Evolutionary conservation across 1,284 basidiomycete genomes (phyloP).

Genomic region (Leucoagaricus sp.): DNA sequence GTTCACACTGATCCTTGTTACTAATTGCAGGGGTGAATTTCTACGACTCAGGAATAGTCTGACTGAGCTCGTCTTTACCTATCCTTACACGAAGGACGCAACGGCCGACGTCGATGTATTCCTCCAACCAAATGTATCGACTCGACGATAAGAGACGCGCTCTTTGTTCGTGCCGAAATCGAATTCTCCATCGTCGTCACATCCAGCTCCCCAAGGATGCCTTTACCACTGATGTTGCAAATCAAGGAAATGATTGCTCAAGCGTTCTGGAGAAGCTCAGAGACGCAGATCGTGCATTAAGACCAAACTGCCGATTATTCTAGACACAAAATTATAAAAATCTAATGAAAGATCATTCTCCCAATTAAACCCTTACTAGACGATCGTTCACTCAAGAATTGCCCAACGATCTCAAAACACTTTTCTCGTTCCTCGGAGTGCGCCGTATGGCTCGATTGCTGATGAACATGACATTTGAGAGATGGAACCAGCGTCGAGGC

Average conservation of each 20-base stretch:
- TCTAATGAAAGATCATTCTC: too few relatives aligned
- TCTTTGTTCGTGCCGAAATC: slow-evolving; percentile 64
- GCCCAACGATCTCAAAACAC: slow-evolving; percentile 9
- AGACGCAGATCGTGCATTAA: too few relatives aligned
- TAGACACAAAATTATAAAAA: too few relatives aligned
- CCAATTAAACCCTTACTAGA: too few relatives aligned
- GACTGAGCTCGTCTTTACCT: slow-evolving; percentile 64
- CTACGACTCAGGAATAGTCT: slow-evolving; percentile 55
- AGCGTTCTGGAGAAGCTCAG: slow-evolving; percentile 58
- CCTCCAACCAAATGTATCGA: slow-evolving; percentile 63
- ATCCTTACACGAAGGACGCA: slow-evolving; percentile 55
- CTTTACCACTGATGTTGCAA: slow-evolving; percentile 38
- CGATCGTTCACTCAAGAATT: slow-evolving; percentile 4
- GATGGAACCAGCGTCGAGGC: too few relatives aligned
- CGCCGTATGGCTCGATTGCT: slow-evolving; percentile 18
- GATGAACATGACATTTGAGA: not conserved
- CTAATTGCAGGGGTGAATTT: slow-evolving; percentile 58
- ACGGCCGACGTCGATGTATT: slow-evolving; percentile 41
- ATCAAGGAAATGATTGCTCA: slow-evolving; percentile 38
- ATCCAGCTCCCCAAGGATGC: slow-evolving; percentile 62
- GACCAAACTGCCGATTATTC: too few relatives aligned
- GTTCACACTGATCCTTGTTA: too few relatives aligned
- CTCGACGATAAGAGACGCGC: slow-evolving; percentile 57
- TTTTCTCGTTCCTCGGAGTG: slow-evolving; percentile 18
- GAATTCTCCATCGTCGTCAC: slow-evolving; percentile 47